Conservation (phyloP, 1,139 yeast species). For the Geotrichum reessii region DNA sequence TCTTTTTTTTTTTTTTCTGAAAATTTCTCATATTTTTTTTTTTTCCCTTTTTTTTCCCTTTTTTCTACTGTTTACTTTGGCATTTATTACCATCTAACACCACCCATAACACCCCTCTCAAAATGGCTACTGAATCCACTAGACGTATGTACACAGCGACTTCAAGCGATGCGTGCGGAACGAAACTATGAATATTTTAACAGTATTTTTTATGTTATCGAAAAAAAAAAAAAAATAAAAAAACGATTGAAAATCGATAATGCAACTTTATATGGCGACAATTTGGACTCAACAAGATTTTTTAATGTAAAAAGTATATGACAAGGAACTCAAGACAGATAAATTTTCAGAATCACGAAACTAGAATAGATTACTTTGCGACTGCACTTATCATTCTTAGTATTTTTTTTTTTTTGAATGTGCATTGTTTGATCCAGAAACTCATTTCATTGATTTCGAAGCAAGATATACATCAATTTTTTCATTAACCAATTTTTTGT, state of each 20-base stretch:
- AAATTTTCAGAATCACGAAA: background rate
- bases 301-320: background rate
- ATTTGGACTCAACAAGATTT: background rate
- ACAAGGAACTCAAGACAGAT: background rate
- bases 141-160: conserved; percentile 14
- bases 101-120: conserved; percentile 4
- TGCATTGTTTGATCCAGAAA: no score
- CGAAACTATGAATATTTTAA: background rate
- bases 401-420: no score
- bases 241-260: background rate
- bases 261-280: background rate
- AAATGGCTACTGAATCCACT: conserved; percentile 17
- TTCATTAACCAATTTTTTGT: background rate
- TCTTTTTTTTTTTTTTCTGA: background rate
- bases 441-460: no score
- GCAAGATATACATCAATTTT: no score
- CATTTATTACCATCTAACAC: conserved; percentile 1
- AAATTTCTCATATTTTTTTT: background rate
- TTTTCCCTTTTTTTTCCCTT: background rate
- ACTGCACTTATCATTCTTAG: no score
- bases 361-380: no score
- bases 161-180: background rate
- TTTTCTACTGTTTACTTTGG: conserved; percentile 4
- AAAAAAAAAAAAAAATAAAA: background rate
- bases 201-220: no score